Evolutionary conservation across 129 eudicot genomes (phyloP), one percentile per base, ranked within the genome.

Genomic region (Tagetes patula): DNA sequence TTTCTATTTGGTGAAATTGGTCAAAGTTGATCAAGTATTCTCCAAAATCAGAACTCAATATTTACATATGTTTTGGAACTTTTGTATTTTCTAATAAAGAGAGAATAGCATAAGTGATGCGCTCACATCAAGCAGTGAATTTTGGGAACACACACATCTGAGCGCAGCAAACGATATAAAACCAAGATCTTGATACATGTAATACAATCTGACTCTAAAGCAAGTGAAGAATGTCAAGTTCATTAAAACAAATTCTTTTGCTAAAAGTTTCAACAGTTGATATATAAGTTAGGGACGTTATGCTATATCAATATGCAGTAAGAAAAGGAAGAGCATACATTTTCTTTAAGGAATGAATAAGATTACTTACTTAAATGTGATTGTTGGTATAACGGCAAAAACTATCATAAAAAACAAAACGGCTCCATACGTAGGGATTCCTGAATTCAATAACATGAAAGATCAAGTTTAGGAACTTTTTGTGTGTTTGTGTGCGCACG

Each of bases 371-470:
- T 94, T 90, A 83, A 84, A 87, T 41, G 86, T 52, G 75, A 90
- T 30, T 39, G 99, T 94, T 52, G 99, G 99, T 74, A 94, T 84
- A 58, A 94, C 93, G 10, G 87, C 99, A 83, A 88, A 86, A 65
- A 53, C 69, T 74, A 88, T 83, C 97, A 94, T 88, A 4, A 84
- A 76, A 74, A 70, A 77, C 79, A 94, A 75, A 43, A 82, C 94
- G 10, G 89, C 91, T 68, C 77, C 81, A 52, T 77, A 81, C 70
- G 87, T 85, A 4, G 91, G 92, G 72, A 94, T 76, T 65, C 86
- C 99, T 94, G 90, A 59, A 77, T 62, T 79, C 20, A 45, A 54
- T 55, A 62, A 78, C 69, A 65, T 27, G 60, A 27, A 69, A 55
- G 55, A 56, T 47, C 33, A 53, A 53, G 59, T 39, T 37, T 68